Percentiles rank a stretch among this genome's conserved stretches.
Conservation (phyloP, 148 eudicot species). For the Cornus controversa region DNA sequence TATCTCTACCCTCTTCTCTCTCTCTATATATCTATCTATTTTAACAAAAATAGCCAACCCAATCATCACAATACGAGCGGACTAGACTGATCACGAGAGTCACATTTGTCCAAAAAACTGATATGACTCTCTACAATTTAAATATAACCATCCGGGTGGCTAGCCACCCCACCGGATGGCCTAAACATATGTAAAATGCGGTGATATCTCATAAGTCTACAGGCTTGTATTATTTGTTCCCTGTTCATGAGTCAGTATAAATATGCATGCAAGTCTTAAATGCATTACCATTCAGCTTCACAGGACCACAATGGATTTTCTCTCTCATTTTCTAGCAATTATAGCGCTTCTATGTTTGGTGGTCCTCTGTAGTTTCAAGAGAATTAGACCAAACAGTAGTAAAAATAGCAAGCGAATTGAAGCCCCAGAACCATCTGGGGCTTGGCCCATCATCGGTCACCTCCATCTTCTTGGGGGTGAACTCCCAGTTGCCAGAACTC, state of each 20-base stretch:
- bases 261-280: not conserved
- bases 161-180: too few species aligned
- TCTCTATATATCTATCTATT: too few species aligned
- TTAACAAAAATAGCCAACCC: too few species aligned
- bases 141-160: too few species aligned
- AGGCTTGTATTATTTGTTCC: too few species aligned
- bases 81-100: too few species aligned
- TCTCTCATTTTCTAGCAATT: not conserved
- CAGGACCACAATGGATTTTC: not conserved
- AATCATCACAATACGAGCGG: too few species aligned
- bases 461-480: constrained; percentile 14
- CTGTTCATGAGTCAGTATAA: not conserved
- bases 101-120: too few species aligned
- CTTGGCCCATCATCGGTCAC: constrained; percentile 30
- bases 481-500: constrained; percentile 17
- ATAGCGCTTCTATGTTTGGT: not conserved
- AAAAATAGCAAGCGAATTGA: not conserved
- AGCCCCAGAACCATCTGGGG: constrained; percentile 24
- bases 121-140: too few species aligned
- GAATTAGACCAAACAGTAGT: not conserved
- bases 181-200: too few species aligned
- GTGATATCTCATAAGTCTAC: too few species aligned
- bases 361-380: not conserved
- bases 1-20: too few species aligned
- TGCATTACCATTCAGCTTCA: not conserved